Evolutionary conservation across 2,329 filamentous ascomycete species (phyloP), one percentile per base, ranked within the genome.

Genomic region (Phialophora chinensis): DNA sequence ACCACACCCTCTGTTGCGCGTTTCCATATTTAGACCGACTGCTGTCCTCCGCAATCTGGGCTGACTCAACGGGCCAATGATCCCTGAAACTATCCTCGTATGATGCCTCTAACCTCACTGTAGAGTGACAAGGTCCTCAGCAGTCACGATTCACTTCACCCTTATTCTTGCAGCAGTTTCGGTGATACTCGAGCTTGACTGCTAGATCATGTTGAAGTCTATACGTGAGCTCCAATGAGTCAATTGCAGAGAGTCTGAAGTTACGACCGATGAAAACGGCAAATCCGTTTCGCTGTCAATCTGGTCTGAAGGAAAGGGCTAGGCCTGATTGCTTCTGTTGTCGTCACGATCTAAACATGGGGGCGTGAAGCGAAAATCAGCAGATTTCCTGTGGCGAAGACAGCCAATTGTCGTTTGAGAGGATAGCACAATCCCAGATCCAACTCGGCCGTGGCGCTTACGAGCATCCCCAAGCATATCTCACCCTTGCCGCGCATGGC

Each of bases 11-110:
- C 17, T 53, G 44, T 53, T 56, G 57, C 42, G 14, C 31, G 33
- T n/a, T 66, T 52, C 63, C 59, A 66, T 58, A 62, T 66, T 59
- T 66, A 66, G 63, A 27, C 58, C 52, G 44, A 29, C 27, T 44
- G 54, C 47, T 53, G 44, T 66, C 52, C 63, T 66, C 62, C 52
- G 50, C 63, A 57, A 65, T 61, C 42, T 65, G 31, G 57, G 63
- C 57, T 42, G 59, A 53, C 54, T 66, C 33, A 59, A 62, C 44
- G 31, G 38, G 53, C 52, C 59, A 20, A 57, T 58, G 33, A 44
- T 57, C 52, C 57, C 42, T 49, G 31, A 20, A n/a, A n/a, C 38
- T n/a, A n/a, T 29, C 31, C 47, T 38, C 47, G 35, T 25, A 54
- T 42, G 7, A 29, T 61, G 14, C 38, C 35, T 27, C 27, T n/a